phyloP scores from a whole-genome alignment of 179 eudicot genomes.

The Amaranthus tricolor region DNA sequence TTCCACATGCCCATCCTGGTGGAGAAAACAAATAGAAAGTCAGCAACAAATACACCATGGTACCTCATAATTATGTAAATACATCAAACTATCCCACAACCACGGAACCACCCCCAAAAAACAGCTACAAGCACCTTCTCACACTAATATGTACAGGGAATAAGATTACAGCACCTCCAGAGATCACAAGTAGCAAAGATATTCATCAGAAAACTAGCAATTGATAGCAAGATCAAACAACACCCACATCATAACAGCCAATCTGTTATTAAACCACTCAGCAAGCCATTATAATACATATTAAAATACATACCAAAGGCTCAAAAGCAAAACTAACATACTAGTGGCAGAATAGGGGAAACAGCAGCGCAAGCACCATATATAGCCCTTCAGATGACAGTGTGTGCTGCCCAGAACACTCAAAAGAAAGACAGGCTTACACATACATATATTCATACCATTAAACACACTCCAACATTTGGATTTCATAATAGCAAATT shows the following conservation, averaged over 20 bases:
- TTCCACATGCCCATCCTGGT: conserved; percentile 56
- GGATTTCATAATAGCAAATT: no score
- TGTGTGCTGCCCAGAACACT: not conserved
- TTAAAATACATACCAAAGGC: not conserved
- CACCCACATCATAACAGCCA: not conserved
- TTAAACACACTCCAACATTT: no score
- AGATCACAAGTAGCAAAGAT: not conserved
- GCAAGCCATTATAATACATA: not conserved
- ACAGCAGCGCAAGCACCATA: not conserved
- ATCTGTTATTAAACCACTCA: not conserved
- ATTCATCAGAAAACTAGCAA: no score
- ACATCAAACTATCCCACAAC: not conserved
- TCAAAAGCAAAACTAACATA: not conserved
- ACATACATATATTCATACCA: not conserved
- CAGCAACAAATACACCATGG: conserved; percentile 8
- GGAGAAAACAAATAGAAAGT: conserved; percentile 18
- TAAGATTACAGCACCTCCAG: not conserved
- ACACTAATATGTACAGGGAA: not conserved
- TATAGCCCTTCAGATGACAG: not conserved
- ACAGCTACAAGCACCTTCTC: not conserved
- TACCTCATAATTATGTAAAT: not conserved
- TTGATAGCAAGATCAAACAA: no score
- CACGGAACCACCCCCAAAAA: not conserved
- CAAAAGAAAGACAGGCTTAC: not conserved
- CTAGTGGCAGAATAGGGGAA: not conserved